Evolutionary conservation across 345 rosid genomes (phyloP).

Genomic region (Murraya koenigii): DNA sequence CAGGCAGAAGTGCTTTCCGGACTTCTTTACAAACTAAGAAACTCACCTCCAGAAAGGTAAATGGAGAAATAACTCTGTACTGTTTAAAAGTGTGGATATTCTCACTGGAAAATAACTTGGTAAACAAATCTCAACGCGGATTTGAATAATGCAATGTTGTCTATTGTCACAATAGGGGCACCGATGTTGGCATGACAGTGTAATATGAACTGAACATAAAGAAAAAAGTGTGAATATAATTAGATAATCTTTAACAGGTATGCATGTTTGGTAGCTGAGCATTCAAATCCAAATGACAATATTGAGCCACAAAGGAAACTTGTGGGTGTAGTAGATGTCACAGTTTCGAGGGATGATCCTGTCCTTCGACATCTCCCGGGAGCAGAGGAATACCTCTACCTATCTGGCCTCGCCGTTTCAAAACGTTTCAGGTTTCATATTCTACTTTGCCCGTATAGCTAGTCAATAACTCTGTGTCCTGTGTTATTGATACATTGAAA

Average conservation of each 20-base stretch:
- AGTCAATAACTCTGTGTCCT: neutral
- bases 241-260: slow-evolving; percentile 38
- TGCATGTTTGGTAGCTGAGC: slow-evolving; percentile 80
- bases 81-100: too few relatives aligned
- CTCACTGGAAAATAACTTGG: too few relatives aligned
- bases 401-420: slow-evolving; percentile 83
- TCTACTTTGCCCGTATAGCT: neutral
- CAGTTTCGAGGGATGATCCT: slow-evolving; percentile 50
- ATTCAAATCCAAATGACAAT: slow-evolving; percentile 23
- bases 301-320: slow-evolving; percentile 23
- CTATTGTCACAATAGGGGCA: too few relatives aligned
- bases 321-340: slow-evolving; percentile 79
- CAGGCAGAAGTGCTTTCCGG: slow-evolving; percentile 90
- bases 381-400: slow-evolving; percentile 70
- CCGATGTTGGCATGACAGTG: neutral
- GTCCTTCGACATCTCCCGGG: slow-evolving; percentile 55
- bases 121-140: too few relatives aligned
- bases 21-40: slow-evolving; percentile 72
- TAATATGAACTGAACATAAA: neutral
- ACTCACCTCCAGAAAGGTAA: slow-evolving; percentile 76
- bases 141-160: too few relatives aligned
- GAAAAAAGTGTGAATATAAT: neutral
- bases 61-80: too few relatives aligned
- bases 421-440: slow-evolving; percentile 46
- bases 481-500: neutral